Percentiles rank a stretch among this genome's conserved stretches.
Evolutionary conservation across 306 rosid genomes (phyloP).

Genomic region (Gleditsia sinensis): DNA sequence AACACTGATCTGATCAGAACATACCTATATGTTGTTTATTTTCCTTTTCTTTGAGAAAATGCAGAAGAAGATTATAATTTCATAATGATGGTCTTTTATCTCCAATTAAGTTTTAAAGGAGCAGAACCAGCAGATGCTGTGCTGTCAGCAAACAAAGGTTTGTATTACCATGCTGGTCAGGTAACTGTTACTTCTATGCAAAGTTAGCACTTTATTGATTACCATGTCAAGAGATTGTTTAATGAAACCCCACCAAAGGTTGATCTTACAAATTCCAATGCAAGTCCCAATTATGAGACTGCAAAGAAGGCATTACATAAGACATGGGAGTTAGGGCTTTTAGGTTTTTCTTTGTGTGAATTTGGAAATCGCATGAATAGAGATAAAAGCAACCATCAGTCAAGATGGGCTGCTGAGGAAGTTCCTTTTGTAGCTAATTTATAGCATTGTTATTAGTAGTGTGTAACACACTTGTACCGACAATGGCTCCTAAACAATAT

Average conservation of each 20-base stretch:
- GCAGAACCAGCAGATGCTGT: too few species aligned
- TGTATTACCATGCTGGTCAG: too few species aligned
- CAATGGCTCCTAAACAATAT: too few species aligned
- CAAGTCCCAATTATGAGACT: conserved; percentile 30
- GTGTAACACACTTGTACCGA: too few species aligned
- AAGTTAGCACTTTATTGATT: background rate
- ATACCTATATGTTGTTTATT: too few species aligned
- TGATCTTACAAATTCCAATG: background rate
- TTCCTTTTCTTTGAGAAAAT: too few species aligned
- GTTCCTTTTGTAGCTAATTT: conserved; percentile 22
- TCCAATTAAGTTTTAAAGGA: too few species aligned
- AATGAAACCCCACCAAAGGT: conserved; percentile 28
- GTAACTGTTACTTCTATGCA: too few species aligned
- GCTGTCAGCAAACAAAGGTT: too few species aligned
- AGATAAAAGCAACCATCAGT: conserved; percentile 25
- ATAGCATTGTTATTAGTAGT: too few species aligned
- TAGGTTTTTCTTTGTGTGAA: conserved; percentile 30
- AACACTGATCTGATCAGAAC: background rate
- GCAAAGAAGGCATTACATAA: conserved; percentile 34
- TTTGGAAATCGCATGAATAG: conserved; percentile 17
- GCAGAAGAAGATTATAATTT: too few species aligned
- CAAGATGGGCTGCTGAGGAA: conserved; percentile 19
- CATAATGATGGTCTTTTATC: too few species aligned
- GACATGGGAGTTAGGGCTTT: conserved; percentile 44
- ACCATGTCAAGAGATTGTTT: background rate